Evolutionary conservation across 495 filamentous ascomycete species (phyloP).

Genomic region (Extremus antarcticus): DNA sequence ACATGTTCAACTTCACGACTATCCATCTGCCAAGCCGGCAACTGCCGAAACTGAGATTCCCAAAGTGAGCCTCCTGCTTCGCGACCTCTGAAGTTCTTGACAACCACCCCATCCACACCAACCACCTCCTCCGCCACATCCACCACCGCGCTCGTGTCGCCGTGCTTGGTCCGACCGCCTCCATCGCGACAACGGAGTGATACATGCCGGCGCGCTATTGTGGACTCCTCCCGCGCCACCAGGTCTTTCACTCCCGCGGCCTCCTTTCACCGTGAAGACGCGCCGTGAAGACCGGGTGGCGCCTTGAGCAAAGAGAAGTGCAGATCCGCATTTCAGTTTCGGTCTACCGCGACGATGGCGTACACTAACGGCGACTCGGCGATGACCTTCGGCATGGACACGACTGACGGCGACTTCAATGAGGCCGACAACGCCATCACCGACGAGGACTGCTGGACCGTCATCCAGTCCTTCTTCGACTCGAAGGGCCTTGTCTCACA

Average conservation of each 20-base stretch:
- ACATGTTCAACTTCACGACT: too few species aligned
- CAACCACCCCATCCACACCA: too few species aligned
- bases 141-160: background rate
- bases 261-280: background rate
- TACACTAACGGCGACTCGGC: slow-evolving; percentile 14
- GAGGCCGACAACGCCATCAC: slow-evolving; percentile 60
- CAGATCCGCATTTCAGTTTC: background rate
- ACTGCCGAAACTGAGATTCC: too few species aligned
- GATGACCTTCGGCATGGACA: slow-evolving; percentile 14
- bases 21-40: too few species aligned
- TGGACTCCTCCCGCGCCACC: background rate
- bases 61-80: too few species aligned
- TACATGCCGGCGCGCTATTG: background rate
- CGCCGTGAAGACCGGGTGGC: background rate
- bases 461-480: slow-evolving; percentile 94
- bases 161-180: background rate
- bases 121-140: too few species aligned
- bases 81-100: too few species aligned
- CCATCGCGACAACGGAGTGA: background rate
- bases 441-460: slow-evolving; percentile 93
- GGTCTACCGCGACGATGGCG: slow-evolving; percentile 5
- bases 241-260: background rate
- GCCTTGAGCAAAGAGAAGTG: background rate
- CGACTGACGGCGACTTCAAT: slow-evolving; percentile 40
- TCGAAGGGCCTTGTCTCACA: slow-evolving; percentile 91